These are phyloP conservation scores for Didymella pinodella DNA, from an alignment of 2,329 filamentous ascomycete genomes.

Conservation along the genomic window DNA sequence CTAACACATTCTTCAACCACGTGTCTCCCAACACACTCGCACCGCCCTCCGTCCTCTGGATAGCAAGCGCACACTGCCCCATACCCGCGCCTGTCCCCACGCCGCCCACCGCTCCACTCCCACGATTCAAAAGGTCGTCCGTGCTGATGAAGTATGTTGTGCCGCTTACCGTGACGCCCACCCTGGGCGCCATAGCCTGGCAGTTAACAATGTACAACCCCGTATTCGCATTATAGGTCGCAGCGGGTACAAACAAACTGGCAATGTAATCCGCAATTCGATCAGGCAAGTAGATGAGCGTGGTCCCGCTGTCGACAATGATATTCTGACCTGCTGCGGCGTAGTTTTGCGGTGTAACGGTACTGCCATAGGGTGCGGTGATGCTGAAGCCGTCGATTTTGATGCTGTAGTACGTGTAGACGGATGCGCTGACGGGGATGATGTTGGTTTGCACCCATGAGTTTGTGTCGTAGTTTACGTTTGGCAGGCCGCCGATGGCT, in stretches of 20 bases:
- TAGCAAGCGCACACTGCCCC: slow-evolving; percentile 27
- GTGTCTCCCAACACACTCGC: slow-evolving; percentile 51
- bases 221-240: slow-evolving; percentile 13
- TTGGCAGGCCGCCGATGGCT: slow-evolving; percentile 43
- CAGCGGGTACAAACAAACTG: slow-evolving; percentile 30
- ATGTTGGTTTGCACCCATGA: slow-evolving; percentile 33
- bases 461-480: slow-evolving; percentile 22
- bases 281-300: slow-evolving; percentile 36
- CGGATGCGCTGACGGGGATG: slow-evolving; percentile 16
- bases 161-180: slow-evolving; percentile 30
- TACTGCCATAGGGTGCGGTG: slow-evolving; percentile 12
- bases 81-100: background rate
- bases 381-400: slow-evolving; percentile 36
- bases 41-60: slow-evolving; percentile 29
- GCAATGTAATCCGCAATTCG: slow-evolving; percentile 29
- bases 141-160: slow-evolving; percentile 26
- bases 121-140: slow-evolving; percentile 32
- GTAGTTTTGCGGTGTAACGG: slow-evolving; percentile 5
- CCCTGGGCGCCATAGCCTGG: slow-evolving; percentile 26
- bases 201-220: slow-evolving; percentile 30
- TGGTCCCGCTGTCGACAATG: slow-evolving; percentile 40
- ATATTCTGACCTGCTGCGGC: slow-evolving; percentile 17
- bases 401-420: slow-evolving; percentile 40
- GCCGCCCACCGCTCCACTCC: slow-evolving; percentile 21
- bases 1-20: slow-evolving; percentile 58